A percentile compares a stretch with the other conserved stretches of the same genome.
Evolutionary conservation across 2,329 filamentous ascomycete genomes (phyloP).

Genomic region (Pseudogymnoascus sp.): DNA sequence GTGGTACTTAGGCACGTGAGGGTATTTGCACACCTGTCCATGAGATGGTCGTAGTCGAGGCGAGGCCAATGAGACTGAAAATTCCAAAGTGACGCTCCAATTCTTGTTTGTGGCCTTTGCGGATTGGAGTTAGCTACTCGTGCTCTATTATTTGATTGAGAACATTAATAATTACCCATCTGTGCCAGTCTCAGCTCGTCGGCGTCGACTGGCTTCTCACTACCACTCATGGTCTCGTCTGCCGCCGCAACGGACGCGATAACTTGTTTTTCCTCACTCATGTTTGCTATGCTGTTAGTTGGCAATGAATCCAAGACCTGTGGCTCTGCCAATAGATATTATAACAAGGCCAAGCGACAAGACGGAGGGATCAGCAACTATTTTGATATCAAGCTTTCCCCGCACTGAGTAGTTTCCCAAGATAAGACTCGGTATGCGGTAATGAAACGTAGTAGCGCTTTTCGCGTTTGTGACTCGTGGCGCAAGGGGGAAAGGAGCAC

Average conservation of each 20-base stretch:
- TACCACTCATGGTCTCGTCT: not conserved
- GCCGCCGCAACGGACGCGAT: not conserved
- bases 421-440: not conserved
- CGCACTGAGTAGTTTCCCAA: not conserved
- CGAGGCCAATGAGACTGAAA: constrained; percentile 41
- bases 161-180: constrained; percentile 31
- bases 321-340: not conserved
- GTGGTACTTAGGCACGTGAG: not conserved
- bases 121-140: constrained; percentile 13
- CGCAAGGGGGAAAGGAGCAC: not conserved
- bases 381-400: constrained; percentile 7
- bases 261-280: not conserved
- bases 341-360: not conserved
- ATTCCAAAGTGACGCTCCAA: constrained; percentile 41
- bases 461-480: not conserved
- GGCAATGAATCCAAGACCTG: not conserved
- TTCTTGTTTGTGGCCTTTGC: constrained; percentile 40
- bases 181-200: constrained; percentile 38
- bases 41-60: constrained; percentile 43
- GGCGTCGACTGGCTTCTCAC: constrained; percentile 23
- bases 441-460: constrained; percentile 4
- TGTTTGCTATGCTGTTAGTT: not conserved
- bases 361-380: not conserved
- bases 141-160: not conserved
- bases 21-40: constrained; percentile 30